Evolutionary conservation across 306 rosid species (phyloP), one percentile per base, ranked within the genome.

Genomic region (Cicer judaicum): DNA sequence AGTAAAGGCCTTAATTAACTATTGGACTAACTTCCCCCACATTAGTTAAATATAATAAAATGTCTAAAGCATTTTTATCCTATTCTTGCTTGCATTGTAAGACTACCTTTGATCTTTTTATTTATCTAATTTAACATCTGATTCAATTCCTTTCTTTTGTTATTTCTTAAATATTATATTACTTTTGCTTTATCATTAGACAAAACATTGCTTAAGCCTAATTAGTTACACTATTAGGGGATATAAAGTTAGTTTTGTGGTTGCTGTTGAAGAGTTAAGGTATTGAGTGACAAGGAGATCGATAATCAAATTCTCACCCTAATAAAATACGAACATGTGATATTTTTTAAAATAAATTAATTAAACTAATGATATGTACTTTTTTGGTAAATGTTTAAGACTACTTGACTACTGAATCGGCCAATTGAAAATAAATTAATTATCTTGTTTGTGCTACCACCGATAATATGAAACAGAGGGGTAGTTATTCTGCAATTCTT

Each of bases 61-160:
- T 43, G 54, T 43, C 10, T 42, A 18, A 65, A 65, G 18, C 73
- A 49, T 36, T 21, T 34, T 50, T 55, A 73, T 61, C 24, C 48
- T 44, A 76, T 67, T 67, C 80, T 78, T 74, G 78, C 76, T 78
- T 74, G 80, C 76, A 41, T 34, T 59, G 65, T 13, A 84, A 78
- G 81, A 67, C 43, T 41, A 14, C 62, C 29, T 21, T 9, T 56
- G 74, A 19, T 74, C 57, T 15, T 42, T 34, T 61, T 52, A 38
- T 69, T 65, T 67, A 42, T 29, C 36, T 60, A 36, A 7, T 43
- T 65, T 65, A 60, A 78, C 11, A 73, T 48, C 52, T 42, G 72
- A 46, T 63, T 84, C 75, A 77, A 41, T 77, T 73, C 85, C 61
- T 72, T 72, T 72, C 81, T 75, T 74, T 40, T 64, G 46, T 11